phyloP scores from a whole-genome alignment of 352 stramenopile species.

The Pythium phragmitis region DNA sequence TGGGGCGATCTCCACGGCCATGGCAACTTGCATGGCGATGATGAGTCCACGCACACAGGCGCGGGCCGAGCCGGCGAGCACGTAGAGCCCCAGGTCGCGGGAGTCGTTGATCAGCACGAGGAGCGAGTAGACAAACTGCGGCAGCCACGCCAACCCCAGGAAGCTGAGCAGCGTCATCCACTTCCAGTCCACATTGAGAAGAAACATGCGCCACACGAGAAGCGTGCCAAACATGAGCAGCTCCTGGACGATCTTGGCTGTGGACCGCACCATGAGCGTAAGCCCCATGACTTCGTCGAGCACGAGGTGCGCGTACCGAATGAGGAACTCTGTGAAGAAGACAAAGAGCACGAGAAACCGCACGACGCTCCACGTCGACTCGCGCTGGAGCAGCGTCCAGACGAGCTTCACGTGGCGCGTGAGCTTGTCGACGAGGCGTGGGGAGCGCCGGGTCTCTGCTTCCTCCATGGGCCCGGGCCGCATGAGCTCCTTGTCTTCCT shows the following conservation, averaged over 20 bases:
- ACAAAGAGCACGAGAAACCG: constrained; percentile 61
- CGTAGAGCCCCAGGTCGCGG: constrained; percentile 37
- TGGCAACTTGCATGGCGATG: constrained; percentile 36
- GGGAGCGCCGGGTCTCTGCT: background rate
- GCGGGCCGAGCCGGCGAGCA: constrained; percentile 36
- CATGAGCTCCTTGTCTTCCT: constrained; percentile 27
- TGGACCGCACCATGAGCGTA: constrained; percentile 38
- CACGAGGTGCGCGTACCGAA: constrained; percentile 46
- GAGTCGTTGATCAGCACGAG: constrained; percentile 30
- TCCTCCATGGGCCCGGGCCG: background rate
- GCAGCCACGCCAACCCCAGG: constrained; percentile 35
- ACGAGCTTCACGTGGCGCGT: constrained; percentile 21
- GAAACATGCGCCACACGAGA: constrained; percentile 45
- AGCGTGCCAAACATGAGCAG: constrained; percentile 41
- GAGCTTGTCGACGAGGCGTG: background rate
- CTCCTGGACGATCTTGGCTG: constrained; percentile 48
- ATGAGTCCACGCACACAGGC: constrained; percentile 42
- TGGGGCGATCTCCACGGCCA: constrained; percentile 54
- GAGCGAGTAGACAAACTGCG: constrained; percentile 40
- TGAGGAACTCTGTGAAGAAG: constrained; percentile 57
- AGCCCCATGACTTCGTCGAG: constrained; percentile 47
- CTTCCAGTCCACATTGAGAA: constrained; percentile 49
- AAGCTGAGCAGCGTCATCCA: constrained; percentile 30
- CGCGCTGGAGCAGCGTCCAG: constrained; percentile 30
- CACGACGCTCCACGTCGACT: constrained; percentile 44